Evolutionary conservation across 1,284 basidiomycete species (phyloP).

Genomic region (Leccinum glutinopallens): DNA sequence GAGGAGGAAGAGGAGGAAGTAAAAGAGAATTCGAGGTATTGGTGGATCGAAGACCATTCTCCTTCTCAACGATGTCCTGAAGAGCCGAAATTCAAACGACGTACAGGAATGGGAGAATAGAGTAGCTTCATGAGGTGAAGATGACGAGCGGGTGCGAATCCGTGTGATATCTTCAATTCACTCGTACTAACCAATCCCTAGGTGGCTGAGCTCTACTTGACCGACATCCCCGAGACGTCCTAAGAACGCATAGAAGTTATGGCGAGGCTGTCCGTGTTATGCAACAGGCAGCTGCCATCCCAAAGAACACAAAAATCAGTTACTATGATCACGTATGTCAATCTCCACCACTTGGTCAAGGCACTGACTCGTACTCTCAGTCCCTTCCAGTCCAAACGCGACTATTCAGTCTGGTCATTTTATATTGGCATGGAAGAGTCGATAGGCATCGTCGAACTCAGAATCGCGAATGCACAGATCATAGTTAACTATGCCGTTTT

Average conservation of each 20-base stretch:
- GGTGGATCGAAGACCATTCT: constrained; percentile 94
- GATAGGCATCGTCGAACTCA: constrained; percentile 91
- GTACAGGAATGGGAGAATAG: constrained; percentile 99
- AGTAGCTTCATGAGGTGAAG: constrained; percentile 89
- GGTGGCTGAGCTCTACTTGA: constrained; percentile 66
- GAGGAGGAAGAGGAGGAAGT: constrained; percentile 79
- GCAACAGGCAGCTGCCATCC: constrained; percentile 92
- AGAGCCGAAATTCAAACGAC: constrained; percentile 95
- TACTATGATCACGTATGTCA: constrained; percentile 91
- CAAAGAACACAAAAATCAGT: constrained; percentile 88
- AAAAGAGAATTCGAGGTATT: constrained; percentile 87
- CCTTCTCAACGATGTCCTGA: constrained; percentile 92
- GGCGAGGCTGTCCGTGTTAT: constrained; percentile 94
- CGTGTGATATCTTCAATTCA: constrained; percentile 1
- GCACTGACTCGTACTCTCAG: constrained; percentile 41
- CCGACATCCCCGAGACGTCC: constrained; percentile 6
- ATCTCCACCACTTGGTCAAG: background rate
- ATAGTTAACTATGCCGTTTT: constrained; percentile 98
- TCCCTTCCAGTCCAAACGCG: constrained; percentile 85
- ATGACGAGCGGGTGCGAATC: constrained; percentile 81
- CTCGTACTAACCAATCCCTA: constrained; percentile 33
- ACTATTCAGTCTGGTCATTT: constrained; percentile 93
- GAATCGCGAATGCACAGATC: constrained; percentile 98
- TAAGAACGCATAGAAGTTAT: constrained; percentile 70
- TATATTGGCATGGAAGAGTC: constrained; percentile 98